phyloP scores from a whole-genome alignment of 2,329 filamentous ascomycete species.

The Nemania bipapillata region DNA sequence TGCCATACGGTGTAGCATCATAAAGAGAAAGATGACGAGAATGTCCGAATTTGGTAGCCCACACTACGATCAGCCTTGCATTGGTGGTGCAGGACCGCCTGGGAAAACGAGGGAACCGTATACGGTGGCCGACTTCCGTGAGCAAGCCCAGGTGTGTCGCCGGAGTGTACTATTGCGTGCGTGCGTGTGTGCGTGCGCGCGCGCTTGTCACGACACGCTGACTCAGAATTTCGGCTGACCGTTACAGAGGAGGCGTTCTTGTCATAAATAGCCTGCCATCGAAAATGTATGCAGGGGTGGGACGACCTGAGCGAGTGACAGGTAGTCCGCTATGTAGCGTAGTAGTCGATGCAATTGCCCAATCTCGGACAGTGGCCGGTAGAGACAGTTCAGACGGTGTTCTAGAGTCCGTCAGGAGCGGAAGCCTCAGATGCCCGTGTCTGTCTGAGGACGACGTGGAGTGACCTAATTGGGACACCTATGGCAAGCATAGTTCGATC shows the following conservation, averaged over 20 bases:
- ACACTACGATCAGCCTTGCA: slow-evolving; percentile 31
- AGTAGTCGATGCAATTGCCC: slow-evolving; percentile 31
- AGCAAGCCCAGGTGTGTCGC: slow-evolving; percentile 8
- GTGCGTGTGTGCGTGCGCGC: slow-evolving; percentile 6
- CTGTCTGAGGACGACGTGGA: slow-evolving; percentile 7
- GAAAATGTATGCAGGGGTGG: slow-evolving; percentile 15
- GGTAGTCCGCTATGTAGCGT: slow-evolving; percentile 13
- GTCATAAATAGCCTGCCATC: slow-evolving; percentile 22
- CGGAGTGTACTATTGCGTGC: background rate
- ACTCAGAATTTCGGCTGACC: slow-evolving; percentile 28
- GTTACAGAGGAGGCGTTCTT: slow-evolving; percentile 27
- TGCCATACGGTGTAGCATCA: background rate
- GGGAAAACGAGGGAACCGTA: slow-evolving; percentile 16
- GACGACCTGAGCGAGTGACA: slow-evolving; percentile 24
- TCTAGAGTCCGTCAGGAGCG: slow-evolving; percentile 44
- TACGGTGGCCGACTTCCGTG: background rate
- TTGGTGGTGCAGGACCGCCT: slow-evolving; percentile 16
- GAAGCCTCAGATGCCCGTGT: slow-evolving; percentile 40
- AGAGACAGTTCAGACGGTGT: slow-evolving; percentile 39
- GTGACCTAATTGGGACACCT: slow-evolving; percentile 55
- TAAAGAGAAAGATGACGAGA: slow-evolving; percentile 5
- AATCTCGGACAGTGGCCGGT: slow-evolving; percentile 40
- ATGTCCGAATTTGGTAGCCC: slow-evolving; percentile 23
- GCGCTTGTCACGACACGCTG: slow-evolving; percentile 23
- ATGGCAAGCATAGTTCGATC: slow-evolving; percentile 56